Percentiles rank a stretch among this genome's conserved stretches.
Evolutionary conservation across 768 basidiomycete genomes (phyloP).

Genomic region (Cystofilobasidium ferigula): DNA sequence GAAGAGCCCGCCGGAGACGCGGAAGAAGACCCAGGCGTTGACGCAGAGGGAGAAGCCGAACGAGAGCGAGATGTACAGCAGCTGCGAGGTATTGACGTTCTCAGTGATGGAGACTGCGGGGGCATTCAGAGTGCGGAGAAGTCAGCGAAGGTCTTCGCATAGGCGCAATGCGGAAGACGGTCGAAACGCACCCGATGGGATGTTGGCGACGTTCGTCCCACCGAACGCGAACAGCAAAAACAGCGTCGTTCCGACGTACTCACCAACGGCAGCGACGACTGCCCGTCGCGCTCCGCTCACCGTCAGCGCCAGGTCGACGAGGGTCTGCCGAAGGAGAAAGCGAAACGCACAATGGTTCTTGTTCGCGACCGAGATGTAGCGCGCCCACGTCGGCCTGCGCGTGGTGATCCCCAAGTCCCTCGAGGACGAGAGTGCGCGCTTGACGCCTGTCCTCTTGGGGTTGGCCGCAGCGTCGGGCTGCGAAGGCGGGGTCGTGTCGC

Average conservation of each 20-base stretch:
- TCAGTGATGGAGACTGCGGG: constrained; percentile 14
- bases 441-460: no score
- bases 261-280: constrained; percentile 20
- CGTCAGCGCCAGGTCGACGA: neutral
- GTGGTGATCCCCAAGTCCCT: no score
- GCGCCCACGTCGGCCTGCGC: neutral
- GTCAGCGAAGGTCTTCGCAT: neutral
- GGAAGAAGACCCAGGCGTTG: constrained; percentile 8
- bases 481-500: no score
- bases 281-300: neutral
- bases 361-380: neutral
- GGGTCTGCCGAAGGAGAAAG: neutral
- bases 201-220: constrained; percentile 25
- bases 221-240: constrained; percentile 6
- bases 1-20: constrained; percentile 23
- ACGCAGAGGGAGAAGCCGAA: constrained; percentile 20
- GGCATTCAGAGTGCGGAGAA: neutral
- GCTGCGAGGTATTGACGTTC: constrained; percentile 18
- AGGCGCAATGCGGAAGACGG: neutral
- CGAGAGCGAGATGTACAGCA: constrained; percentile 22
- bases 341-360: constrained; percentile 13
- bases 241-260: constrained; percentile 18
- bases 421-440: no score
- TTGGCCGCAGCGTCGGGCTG: no score
- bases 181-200: neutral